phyloP scores from a whole-genome alignment of 208 protist species.

The Jaenimonas drosophilae region DNA sequence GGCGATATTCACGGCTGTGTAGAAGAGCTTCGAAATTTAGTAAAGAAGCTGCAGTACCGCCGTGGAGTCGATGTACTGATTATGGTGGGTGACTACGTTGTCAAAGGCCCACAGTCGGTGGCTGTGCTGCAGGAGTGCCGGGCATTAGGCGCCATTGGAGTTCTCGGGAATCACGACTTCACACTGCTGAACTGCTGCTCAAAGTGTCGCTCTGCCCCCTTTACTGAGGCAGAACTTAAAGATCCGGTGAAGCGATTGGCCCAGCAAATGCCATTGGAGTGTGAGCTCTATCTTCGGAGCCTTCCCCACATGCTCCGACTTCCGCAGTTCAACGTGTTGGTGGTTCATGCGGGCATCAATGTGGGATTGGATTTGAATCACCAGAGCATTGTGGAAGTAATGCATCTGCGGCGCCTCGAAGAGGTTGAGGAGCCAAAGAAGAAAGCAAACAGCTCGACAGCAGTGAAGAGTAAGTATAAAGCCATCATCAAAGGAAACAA shows the following conservation, averaged over 20 bases:
- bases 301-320: conserved; percentile 79
- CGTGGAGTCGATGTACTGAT: conserved; percentile 66
- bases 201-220: conserved; percentile 23
- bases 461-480: conserved; percentile 27
- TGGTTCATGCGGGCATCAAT: conserved; percentile 85
- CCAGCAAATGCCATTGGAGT: conserved; percentile 47
- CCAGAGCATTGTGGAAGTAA: conserved; percentile 71
- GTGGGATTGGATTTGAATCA: conserved; percentile 28
- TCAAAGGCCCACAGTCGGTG: conserved; percentile 83
- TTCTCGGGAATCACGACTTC: conserved; percentile 87
- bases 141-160: conserved; percentile 52
- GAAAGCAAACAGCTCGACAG: no score
- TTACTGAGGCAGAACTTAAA: conserved; percentile 34
- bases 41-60: conserved; percentile 75
- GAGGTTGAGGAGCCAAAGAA: conserved; percentile 11
- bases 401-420: conserved; percentile 76
- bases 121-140: conserved; percentile 61
- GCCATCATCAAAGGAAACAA: conserved; percentile 49
- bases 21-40: conserved; percentile 60
- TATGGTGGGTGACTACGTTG: conserved; percentile 82
- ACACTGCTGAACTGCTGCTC: conserved; percentile 66
- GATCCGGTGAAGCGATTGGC: conserved; percentile 81
- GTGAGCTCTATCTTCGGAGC: conserved; percentile 69
- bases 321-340: conserved; percentile 65
- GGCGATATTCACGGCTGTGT: conserved; percentile 89